Evolutionary conservation across 805 yeast species (phyloP).

Genomic region (Yamadazyma philogaea): DNA sequence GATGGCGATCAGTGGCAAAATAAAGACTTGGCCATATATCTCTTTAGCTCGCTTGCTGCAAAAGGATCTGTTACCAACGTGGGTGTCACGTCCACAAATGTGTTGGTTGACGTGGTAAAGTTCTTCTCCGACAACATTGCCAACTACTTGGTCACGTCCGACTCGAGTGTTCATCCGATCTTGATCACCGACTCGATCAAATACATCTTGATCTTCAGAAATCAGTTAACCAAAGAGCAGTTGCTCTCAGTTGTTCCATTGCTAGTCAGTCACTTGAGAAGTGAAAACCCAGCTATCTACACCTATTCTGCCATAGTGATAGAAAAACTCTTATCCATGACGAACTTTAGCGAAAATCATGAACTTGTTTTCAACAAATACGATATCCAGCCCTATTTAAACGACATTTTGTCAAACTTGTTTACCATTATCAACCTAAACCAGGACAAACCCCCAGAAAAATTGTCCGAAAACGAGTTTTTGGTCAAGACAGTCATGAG

Average conservation of each 20-base stretch:
- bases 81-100: slow-evolving; percentile 85
- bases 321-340: slow-evolving; percentile 79
- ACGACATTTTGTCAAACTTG: slow-evolving; percentile 60
- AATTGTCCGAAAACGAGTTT: slow-evolving; percentile 91
- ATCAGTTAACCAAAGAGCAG: slow-evolving; percentile 87
- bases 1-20: slow-evolving; percentile 62
- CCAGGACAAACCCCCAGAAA: slow-evolving; percentile 65
- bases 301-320: slow-evolving; percentile 93
- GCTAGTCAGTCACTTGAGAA: slow-evolving; percentile 62
- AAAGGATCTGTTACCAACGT: slow-evolving; percentile 83
- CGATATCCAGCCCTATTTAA: slow-evolving; percentile 64
- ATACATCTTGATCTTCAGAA: slow-evolving; percentile 84
- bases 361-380: slow-evolving; percentile 62
- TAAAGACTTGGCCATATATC: slow-evolving; percentile 81
- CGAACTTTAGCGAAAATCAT: slow-evolving; percentile 52
- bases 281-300: slow-evolving; percentile 70
- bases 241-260: slow-evolving; percentile 75
- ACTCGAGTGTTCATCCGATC: slow-evolving; percentile 61
- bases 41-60: slow-evolving; percentile 86
- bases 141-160: slow-evolving; percentile 58
- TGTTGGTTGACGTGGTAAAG: slow-evolving; percentile 77
- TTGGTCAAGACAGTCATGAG: slow-evolving; percentile 87
- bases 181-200: slow-evolving; percentile 90
- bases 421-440: slow-evolving; percentile 54
- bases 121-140: slow-evolving; percentile 83